These are phyloP conservation scores for Diaporthe citriasiana DNA, from an alignment of 2,329 filamentous ascomycete species.

Conservation along the genomic window DNA sequence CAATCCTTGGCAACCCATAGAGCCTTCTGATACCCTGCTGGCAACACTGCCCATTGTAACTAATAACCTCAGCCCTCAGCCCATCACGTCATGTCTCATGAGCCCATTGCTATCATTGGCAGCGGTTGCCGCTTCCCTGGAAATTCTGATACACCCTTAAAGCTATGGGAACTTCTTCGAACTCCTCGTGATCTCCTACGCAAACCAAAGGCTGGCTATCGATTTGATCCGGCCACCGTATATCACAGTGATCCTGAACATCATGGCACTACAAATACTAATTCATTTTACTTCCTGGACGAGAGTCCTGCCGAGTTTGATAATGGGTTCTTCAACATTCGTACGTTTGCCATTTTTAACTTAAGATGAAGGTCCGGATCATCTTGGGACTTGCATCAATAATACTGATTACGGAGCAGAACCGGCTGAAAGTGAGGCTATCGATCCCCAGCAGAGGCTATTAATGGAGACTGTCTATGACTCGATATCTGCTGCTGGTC, in stretches of 20 bases:
- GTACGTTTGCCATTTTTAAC: too few relatives aligned
- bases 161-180: slow-evolving; percentile 54
- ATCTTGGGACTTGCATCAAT: too few relatives aligned
- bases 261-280: slow-evolving; percentile 48
- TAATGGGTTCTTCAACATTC: slow-evolving; percentile 48
- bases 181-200: slow-evolving; percentile 44
- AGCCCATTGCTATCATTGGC: slow-evolving; percentile 56
- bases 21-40: too few relatives aligned
- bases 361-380: too few relatives aligned
- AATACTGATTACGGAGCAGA: not conserved
- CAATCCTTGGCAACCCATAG: too few relatives aligned
- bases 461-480: slow-evolving; percentile 46
- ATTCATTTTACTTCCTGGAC: slow-evolving; percentile 42
- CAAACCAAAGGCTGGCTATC: slow-evolving; percentile 41
- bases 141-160: slow-evolving; percentile 50
- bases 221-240: slow-evolving; percentile 45
- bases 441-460: slow-evolving; percentile 38
- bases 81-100: not conserved
- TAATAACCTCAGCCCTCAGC: too few relatives aligned
- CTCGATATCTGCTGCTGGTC: slow-evolving; percentile 43
- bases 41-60: too few relatives aligned
- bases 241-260: slow-evolving; percentile 48
- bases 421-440: slow-evolving; percentile 41
- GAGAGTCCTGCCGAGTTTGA: slow-evolving; percentile 44
- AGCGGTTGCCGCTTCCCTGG: slow-evolving; percentile 57